Evolutionary conservation across 305 asterid genomes (phyloP).

Genomic region (Solanum hybrid): DNA sequence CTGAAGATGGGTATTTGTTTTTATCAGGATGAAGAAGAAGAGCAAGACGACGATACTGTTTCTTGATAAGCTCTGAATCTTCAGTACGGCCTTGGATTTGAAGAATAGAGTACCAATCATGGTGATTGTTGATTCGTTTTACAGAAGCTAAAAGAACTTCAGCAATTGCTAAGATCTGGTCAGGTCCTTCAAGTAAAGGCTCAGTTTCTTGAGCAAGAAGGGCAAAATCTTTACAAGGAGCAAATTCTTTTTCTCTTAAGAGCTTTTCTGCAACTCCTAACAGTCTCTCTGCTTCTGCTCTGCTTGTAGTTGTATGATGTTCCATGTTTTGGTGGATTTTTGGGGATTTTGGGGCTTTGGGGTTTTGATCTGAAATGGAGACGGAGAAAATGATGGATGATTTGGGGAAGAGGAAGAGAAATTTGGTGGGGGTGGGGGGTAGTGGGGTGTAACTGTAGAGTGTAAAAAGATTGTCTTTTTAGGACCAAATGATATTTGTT

Average conservation of each 20-base stretch:
- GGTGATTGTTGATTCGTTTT: conserved; percentile 44
- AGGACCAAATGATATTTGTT: neutral
- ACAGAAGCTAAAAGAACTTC: conserved; percentile 63
- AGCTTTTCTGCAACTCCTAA: conserved; percentile 88
- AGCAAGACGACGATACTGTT: conserved; percentile 81
- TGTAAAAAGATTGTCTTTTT: neutral
- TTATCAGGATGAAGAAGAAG: conserved; percentile 91
- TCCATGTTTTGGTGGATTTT: conserved; percentile 23
- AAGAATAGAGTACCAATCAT: conserved; percentile 76
- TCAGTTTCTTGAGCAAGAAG: conserved; percentile 87
- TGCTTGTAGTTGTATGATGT: conserved; percentile 62
- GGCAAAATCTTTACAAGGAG: conserved; percentile 68
- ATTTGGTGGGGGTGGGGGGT: neutral
- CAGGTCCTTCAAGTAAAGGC: conserved; percentile 83
- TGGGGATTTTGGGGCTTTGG: neutral
- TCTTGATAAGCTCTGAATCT: conserved; percentile 53
- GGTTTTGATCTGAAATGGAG: neutral
- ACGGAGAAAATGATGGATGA: neutral
- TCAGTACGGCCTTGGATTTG: conserved; percentile 50
- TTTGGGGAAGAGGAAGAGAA: neutral
- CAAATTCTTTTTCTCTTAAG: conserved; percentile 47
- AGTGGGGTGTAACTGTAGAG: neutral
- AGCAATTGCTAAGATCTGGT: conserved; percentile 82
- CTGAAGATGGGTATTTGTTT: conserved; percentile 73
- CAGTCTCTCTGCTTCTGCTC: conserved; percentile 88